A percentile compares a stretch with the other conserved stretches of the same genome.
phyloP scores from a whole-genome alignment of 192 early-diverging fungal species.

The Entomortierella parvispora region DNA sequence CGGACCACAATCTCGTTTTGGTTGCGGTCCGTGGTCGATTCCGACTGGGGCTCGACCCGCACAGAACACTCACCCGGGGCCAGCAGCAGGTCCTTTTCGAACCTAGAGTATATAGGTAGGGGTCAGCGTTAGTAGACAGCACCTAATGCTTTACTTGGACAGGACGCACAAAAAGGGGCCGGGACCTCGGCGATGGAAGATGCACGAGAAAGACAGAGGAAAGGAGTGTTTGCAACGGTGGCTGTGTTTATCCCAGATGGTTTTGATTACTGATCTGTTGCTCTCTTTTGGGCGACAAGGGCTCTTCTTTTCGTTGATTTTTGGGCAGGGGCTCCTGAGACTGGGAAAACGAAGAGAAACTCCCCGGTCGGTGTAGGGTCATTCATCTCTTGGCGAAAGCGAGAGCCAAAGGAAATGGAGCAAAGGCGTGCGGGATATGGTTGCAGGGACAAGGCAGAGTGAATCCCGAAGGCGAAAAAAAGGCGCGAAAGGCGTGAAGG shows the following conservation, averaged over 20 bases:
- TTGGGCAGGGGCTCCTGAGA: no score
- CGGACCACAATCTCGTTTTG: constrained; percentile 57
- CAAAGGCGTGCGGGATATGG: neutral
- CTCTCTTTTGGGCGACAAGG: neutral
- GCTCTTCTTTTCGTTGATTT: no score
- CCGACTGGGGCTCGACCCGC: constrained; percentile 20
- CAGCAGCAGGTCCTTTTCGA: constrained; percentile 32
- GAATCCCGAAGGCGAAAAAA: neutral
- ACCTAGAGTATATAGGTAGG: no score
- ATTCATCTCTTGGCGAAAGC: no score
- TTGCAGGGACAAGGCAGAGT: neutral
- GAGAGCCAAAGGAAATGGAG: no score
- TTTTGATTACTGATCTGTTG: neutral
- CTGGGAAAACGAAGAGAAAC: no score
- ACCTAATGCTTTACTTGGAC: no score
- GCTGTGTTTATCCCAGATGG: neutral
- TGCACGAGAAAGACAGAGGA: no score
- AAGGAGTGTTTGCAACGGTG: neutral
- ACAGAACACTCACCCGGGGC: constrained; percentile 39
- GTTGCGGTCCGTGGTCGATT: constrained; percentile 44
- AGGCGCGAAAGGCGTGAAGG: neutral
- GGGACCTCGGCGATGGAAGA: no score
- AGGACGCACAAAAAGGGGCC: no score
- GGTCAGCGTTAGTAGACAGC: neutral
- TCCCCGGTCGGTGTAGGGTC: no score